Conservation (phyloP, 1,139 yeast species). For the Arxiozyma slooffiae region DNA sequence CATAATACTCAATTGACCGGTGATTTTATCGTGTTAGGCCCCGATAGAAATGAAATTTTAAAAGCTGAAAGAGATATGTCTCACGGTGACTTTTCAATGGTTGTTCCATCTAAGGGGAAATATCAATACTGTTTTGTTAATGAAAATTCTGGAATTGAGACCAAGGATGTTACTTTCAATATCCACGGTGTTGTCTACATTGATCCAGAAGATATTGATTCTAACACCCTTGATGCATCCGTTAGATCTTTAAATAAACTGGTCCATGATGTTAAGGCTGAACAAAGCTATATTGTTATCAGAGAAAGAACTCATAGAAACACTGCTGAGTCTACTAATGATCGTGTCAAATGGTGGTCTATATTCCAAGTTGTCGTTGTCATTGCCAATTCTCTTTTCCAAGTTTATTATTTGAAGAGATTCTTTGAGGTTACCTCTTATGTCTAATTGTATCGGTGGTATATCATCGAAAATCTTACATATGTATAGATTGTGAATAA, state of each 20-base stretch:
- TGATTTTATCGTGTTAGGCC: constrained; percentile 49
- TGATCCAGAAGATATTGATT: constrained; percentile 72
- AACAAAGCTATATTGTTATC: constrained; percentile 83
- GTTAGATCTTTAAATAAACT: constrained; percentile 67
- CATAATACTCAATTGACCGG: constrained; percentile 68
- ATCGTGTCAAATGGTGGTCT: constrained; percentile 98
- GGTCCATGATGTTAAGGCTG: constrained; percentile 82
- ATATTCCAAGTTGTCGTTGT: constrained; percentile 83
- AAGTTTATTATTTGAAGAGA: constrained; percentile 84
- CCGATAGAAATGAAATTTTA: constrained; percentile 23
- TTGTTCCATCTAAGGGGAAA: constrained; percentile 60
- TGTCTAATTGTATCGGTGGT: constrained; percentile 31
- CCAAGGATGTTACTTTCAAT: constrained; percentile 90
- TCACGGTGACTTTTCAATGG: constrained; percentile 71
- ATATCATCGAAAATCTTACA: not conserved
- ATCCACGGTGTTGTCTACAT: constrained; percentile 88
- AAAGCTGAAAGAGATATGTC: constrained; percentile 48
- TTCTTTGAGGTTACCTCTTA: constrained; percentile 91
- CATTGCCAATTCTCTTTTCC: constrained; percentile 78
- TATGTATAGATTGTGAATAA: not conserved
- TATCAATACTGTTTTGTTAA: constrained; percentile 87
- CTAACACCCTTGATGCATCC: constrained; percentile 78
- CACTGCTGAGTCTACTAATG: constrained; percentile 94
- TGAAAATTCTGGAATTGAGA: constrained; percentile 60
- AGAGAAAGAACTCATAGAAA: constrained; percentile 97